Base-by-base conservation (phyloP, 768 basidiomycete genomes). In the Gloeophyllum trabeum region DNA sequence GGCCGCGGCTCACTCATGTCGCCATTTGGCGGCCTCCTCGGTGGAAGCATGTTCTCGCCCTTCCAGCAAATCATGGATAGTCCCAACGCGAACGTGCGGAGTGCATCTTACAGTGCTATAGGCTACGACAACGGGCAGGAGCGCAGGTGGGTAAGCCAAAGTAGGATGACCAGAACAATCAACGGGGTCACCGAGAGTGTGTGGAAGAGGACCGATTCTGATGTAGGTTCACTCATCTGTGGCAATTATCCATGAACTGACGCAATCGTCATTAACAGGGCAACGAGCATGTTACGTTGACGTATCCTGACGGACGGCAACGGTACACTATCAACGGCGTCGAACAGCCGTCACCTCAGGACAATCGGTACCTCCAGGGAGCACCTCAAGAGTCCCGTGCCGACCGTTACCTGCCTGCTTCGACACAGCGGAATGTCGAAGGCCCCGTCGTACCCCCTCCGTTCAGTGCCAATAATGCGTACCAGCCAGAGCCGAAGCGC, bases 211-310 rank as follows among this genome's bases (percentile, higher is more conserved):
- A 69, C 46, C 55, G 82, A 88, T 51, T 67, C 63, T 30, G 56
- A 76, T 26, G 85, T 85, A 51, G 49, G 79, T 58, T 13, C 23
- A 32, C 25, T 4, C 38, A 5, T 37, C 12, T 41, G 4, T 14
- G 39, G 41, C 24, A 30, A 5, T 26, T 42, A 4, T 41, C 39
- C 41, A 43, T 41, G 41, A 32, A 23, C 24, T 50, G n/a, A 53
- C 39, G 39, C 39, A 43, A 53, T 34, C 35, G 44, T 43, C 49
- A 30, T 16, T 38, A 35, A 2, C 46, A 88, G 84, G 85, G 85
- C 2, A 84, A 84, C 48, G 81, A 84, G 51, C 81, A 86, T 55
- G 62, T 81, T 37, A 77, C 71, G 10, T 74, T 76, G 40, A 76
- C 67, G 5, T 73, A 70, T 43, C 73, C 78, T 4, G 81, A 87